These are phyloP conservation scores for Cochlearia excelsa DNA, from an alignment of 345 rosid species.

Conservation along the genomic window DNA sequence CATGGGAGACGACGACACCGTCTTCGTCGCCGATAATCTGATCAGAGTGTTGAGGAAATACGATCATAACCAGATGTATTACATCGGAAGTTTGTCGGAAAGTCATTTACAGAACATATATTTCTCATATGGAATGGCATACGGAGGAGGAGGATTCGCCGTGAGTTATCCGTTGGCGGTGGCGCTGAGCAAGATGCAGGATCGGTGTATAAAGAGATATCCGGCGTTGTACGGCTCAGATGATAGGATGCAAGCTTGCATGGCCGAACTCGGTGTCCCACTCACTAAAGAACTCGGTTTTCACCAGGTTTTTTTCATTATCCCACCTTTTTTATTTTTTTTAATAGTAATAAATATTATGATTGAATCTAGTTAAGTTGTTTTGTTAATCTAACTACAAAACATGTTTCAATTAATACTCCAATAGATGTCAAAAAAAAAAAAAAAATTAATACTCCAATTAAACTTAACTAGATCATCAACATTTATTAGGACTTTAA, in stretches of 20 bases:
- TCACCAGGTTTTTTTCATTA: conserved; percentile 72
- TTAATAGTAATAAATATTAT: conserved; percentile 9
- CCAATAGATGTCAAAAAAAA: too few relatives aligned
- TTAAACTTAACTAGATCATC: too few relatives aligned
- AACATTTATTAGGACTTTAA: too few relatives aligned
- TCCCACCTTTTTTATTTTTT: too few relatives aligned
- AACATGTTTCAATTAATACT: too few relatives aligned
- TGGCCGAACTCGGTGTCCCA: conserved; percentile 99
- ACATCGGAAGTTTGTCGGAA: conserved; percentile 94
- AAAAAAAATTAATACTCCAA: too few relatives aligned
- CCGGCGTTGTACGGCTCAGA: conserved; percentile 98
- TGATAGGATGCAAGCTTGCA: conserved; percentile 98
- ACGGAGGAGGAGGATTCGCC: conserved; percentile 98
- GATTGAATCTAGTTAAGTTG: conserved; percentile 3
- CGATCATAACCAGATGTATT: conserved; percentile 80
- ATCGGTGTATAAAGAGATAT: conserved; percentile 75
- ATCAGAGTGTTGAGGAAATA: conserved; percentile 69
- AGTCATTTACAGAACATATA: conserved; percentile 90
- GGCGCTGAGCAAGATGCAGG: conserved; percentile 86
- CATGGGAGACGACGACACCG: conserved; percentile 98
- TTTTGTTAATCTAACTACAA: too few relatives aligned
- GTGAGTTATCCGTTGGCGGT: conserved; percentile 84
- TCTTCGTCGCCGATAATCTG: conserved; percentile 77
- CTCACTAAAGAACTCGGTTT: conserved; percentile 96
- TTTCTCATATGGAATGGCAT: conserved; percentile 98